Conservation (phyloP, 2,329 filamentous ascomycete species). For the Kalaharituber pfeilii region DNA sequence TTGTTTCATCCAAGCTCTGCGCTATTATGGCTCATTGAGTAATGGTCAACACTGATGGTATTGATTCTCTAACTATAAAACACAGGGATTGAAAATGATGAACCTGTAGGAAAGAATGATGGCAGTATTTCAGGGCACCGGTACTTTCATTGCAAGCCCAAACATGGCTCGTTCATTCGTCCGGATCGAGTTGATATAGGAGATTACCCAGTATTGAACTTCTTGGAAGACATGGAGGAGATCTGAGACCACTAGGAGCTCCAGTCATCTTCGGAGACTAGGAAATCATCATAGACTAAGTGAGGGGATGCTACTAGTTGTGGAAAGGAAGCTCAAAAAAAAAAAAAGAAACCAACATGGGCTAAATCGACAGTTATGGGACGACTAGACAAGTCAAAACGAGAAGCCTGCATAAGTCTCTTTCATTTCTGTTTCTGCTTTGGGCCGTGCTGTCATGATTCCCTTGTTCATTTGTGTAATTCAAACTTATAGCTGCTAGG, state of each 20-base stretch:
- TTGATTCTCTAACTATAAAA: background rate
- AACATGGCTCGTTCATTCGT: conserved; percentile 61
- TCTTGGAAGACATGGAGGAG: conserved; percentile 55
- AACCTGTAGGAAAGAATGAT: conserved; percentile 50
- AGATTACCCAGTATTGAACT: conserved; percentile 42
- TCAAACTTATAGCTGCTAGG: no score
- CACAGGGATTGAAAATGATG: conserved; percentile 1
- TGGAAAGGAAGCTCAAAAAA: background rate
- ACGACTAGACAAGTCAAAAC: background rate
- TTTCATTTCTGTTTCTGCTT: no score
- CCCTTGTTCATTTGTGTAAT: no score
- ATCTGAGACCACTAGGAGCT: no score
- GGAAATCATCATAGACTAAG: no score
- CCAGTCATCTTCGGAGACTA: no score
- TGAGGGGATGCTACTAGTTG: background rate
- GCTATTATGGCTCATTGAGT: no score
- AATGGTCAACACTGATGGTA: no score
- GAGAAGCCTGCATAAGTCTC: background rate
- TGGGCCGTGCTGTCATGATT: no score
- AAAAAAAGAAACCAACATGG: background rate
- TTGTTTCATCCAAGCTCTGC: no score
- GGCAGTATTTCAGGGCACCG: conserved; percentile 49
- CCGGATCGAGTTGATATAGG: conserved; percentile 63
- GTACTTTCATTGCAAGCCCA: conserved; percentile 50
- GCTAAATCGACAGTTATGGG: background rate